Base-by-base conservation (phyloP, 345 rosid genomes). In the Rhizophora mangle region DNA sequence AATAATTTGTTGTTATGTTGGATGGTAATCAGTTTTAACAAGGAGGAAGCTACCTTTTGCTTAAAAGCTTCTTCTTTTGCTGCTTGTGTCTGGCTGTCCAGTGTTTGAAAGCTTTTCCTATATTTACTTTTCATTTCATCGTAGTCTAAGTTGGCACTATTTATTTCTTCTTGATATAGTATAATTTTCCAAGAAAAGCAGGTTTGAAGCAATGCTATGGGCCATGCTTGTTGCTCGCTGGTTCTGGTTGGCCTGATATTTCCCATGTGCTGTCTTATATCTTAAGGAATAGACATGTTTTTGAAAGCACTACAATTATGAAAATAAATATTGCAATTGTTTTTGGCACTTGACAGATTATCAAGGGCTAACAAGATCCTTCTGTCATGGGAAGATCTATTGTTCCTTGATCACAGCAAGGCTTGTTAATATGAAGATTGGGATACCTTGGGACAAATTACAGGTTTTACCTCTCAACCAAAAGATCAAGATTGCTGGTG, bases 281-380 rank as follows among this genome's bases (percentile, higher is more conserved):
- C 55, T 49, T 22, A 2, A 59, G 30, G 52, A 58, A 22, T 55
- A 26, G 6, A 58, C 27, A 24, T 36, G 19, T 9, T 37, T n/a
- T 27, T 2, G 27, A 27, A 60, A 19, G 39, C 39, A 58, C 22
- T 15, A 60, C 52, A 20, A 54, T 57, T 32, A 13, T 63, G 26
- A 46, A 31, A 34, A 53, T 43, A 68, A 54, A 10, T 55, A 6
- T 24, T 61, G 30, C 3, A 13, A 60, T 51, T 26, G 3, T 36
- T 18, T 68, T 63, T 69, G 60, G 16, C 60, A 21, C 22, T 56
- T 43, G 49, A 77, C 90, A 92, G 98, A 91, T 88, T 94, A 94
- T 86, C 98, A 94, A 84, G 98, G 98, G 49, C 72, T 94, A 72
- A 88, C 97, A 5, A 89, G 80, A 73, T 89, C 96, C 62, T 94